Evolutionary conservation across 768 basidiomycete genomes (phyloP).

Genomic region (Paxillus ammoniavirescens): DNA sequence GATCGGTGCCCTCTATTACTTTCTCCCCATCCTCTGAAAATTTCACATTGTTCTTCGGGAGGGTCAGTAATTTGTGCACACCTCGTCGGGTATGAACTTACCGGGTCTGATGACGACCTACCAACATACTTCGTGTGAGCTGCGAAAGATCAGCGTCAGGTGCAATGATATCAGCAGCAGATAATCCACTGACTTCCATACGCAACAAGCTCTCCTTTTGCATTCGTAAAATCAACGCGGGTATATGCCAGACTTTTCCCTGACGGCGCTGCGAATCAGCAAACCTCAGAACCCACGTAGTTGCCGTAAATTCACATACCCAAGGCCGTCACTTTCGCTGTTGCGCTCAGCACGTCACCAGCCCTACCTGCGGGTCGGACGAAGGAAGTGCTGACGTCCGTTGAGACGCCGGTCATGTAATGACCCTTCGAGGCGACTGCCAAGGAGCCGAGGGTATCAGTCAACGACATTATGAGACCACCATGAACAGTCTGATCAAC

Average conservation of each 20-base stretch:
- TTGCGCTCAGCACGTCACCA: constrained; percentile 66
- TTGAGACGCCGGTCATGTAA: constrained; percentile 86
- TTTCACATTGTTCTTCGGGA: constrained; percentile 63
- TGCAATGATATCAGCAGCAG: no score
- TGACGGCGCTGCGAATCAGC: constrained; percentile 23
- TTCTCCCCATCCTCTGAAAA: constrained; percentile 77
- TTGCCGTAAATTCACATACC: constrained; percentile 37
- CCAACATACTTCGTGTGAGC: constrained; percentile 88
- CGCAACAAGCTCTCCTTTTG: constrained; percentile 67
- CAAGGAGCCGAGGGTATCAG: constrained; percentile 82
- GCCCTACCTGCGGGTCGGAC: constrained; percentile 71
- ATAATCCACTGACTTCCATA: constrained; percentile 63
- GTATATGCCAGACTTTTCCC: constrained; percentile 82
- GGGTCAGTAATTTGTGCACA: background rate
- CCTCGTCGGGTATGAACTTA: constrained; percentile 17
- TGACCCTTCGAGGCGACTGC: constrained; percentile 82
- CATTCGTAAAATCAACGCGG: constrained; percentile 69
- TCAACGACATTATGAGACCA: constrained; percentile 76
- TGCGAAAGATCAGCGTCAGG: constrained; percentile 27
- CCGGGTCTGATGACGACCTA: constrained; percentile 51
- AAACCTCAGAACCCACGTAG: background rate
- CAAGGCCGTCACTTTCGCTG: constrained; percentile 65
- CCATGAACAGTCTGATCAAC: constrained; percentile 61
- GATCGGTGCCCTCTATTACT: constrained; percentile 52
- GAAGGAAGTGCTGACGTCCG: constrained; percentile 77